phyloP scores from a whole-genome alignment of 164 flowering plant species.

The Cinnamomum micranthum region DNA sequence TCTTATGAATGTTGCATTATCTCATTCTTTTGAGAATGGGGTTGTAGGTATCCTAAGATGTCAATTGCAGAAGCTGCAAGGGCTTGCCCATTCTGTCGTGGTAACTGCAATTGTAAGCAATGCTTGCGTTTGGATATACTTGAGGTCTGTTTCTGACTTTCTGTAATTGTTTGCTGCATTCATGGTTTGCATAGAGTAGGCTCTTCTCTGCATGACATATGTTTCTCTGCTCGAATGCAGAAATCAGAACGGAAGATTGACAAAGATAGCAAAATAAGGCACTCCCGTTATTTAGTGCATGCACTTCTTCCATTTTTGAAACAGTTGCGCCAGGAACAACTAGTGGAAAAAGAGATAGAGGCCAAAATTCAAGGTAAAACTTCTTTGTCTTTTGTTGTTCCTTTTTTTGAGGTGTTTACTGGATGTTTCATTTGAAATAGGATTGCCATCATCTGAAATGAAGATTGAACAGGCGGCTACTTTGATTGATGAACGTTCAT shows the following conservation, averaged over 20 bases:
- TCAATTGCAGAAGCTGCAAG: conserved; percentile 7
- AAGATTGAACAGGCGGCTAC: conserved; percentile 20
- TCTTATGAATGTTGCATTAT: background rate
- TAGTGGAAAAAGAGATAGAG: conserved; percentile 40
- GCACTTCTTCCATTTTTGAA: conserved; percentile 43
- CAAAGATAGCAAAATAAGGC: conserved; percentile 18
- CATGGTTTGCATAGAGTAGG: background rate
- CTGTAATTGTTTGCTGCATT: background rate
- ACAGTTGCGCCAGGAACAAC: conserved; percentile 35
- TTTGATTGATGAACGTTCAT: conserved; percentile 36
- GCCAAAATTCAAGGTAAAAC: conserved; percentile 45
- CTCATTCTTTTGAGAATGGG: background rate
- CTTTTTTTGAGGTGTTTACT: background rate
- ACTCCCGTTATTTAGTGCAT: conserved; percentile 29
- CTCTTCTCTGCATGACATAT: background rate
- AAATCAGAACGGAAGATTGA: conserved; percentile 3
- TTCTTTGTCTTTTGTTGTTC: conserved; percentile 2
- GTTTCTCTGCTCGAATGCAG: background rate
- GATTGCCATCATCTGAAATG: conserved; percentile 27
- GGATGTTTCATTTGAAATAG: conserved; percentile 24
- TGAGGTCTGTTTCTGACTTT: conserved; percentile 17
- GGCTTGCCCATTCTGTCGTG: conserved; percentile 23
- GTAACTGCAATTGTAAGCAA: conserved; percentile 44
- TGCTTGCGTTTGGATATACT: conserved; percentile 34
- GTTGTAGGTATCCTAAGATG: conserved; percentile 19